Conservation (phyloP, 805 yeast species). For the Schwanniomyces polymorphus region DNA sequence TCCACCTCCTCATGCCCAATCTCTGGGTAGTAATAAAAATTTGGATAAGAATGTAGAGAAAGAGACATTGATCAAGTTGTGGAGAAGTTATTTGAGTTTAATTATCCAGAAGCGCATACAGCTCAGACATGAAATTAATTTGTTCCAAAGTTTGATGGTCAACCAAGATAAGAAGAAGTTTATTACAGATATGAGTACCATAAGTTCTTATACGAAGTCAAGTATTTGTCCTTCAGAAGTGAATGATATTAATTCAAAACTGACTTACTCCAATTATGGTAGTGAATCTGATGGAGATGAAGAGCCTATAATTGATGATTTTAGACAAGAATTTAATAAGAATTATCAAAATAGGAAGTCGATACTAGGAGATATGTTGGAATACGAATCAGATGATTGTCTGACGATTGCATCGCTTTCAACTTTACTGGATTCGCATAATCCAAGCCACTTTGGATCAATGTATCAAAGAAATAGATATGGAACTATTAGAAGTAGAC, state of each 20-base stretch:
- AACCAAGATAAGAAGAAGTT: not conserved
- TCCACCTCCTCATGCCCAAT: constrained; percentile 24
- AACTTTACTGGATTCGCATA: not conserved
- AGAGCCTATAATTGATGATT: not conserved
- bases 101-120: constrained; percentile 39
- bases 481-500: not conserved
- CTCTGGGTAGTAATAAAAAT: constrained; percentile 2
- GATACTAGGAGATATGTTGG: constrained; percentile 45
- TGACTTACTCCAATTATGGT: not conserved
- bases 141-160: constrained; percentile 26
- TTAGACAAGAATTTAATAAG: constrained; percentile 24
- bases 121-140: constrained; percentile 39
- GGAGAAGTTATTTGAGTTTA: constrained; percentile 35
- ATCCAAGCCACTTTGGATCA: not conserved
- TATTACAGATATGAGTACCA: not conserved
- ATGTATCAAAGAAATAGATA: not conserved
- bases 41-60: constrained; percentile 3
- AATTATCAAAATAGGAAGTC: constrained; percentile 35
- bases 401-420: not conserved
- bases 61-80: constrained; percentile 11
- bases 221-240: not conserved
- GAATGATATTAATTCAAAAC: not conserved
- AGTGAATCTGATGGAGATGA: not conserved
- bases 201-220: not conserved
- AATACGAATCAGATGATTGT: constrained; percentile 24